Evolutionary conservation across 2,329 filamentous ascomycete genomes (phyloP).

Genomic region (Scleromitrula shiraiana): DNA sequence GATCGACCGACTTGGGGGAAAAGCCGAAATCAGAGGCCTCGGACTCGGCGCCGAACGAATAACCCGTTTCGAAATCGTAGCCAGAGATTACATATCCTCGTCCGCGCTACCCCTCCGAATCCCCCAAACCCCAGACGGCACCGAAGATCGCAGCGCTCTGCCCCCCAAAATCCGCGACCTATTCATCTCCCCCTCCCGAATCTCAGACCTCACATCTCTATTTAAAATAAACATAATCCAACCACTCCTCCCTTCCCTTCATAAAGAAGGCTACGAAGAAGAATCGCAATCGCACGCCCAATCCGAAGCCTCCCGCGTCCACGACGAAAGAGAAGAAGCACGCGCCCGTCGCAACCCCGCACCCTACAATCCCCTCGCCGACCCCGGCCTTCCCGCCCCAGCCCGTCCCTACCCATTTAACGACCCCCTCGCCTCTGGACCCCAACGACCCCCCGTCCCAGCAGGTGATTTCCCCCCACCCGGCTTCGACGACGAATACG

Average conservation of each 20-base stretch:
- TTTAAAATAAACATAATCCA: slow-evolving; percentile 78
- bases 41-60: slow-evolving; percentile 76
- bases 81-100: slow-evolving; percentile 66
- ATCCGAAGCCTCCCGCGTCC: slow-evolving; percentile 35
- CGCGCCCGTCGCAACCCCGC: slow-evolving; percentile 36
- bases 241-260: slow-evolving; percentile 68
- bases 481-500: slow-evolving; percentile 87
- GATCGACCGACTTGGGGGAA: slow-evolving; percentile 71
- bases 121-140: slow-evolving; percentile 35
- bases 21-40: slow-evolving; percentile 75
- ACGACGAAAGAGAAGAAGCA: slow-evolving; percentile 34
- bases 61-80: slow-evolving; percentile 64
- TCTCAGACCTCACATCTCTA: slow-evolving; percentile 59
- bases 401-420: slow-evolving; percentile 60
- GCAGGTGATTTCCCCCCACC: slow-evolving; percentile 73
- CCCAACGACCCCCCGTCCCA: slow-evolving; percentile 58
- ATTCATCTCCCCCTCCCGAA: slow-evolving; percentile 65
- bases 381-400: slow-evolving; percentile 47
- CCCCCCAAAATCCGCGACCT: slow-evolving; percentile 45
- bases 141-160: slow-evolving; percentile 46
- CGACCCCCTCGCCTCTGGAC: slow-evolving; percentile 56
- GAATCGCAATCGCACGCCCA: slow-evolving; percentile 10
- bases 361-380: slow-evolving; percentile 31
- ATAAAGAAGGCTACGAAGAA: slow-evolving; percentile 73
- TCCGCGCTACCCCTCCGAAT: slow-evolving; percentile 49